Evolutionary conservation across 108 stramenopile genomes (phyloP), one percentile per base, ranked within the genome.

Genomic region (Nitzschia palea): DNA sequence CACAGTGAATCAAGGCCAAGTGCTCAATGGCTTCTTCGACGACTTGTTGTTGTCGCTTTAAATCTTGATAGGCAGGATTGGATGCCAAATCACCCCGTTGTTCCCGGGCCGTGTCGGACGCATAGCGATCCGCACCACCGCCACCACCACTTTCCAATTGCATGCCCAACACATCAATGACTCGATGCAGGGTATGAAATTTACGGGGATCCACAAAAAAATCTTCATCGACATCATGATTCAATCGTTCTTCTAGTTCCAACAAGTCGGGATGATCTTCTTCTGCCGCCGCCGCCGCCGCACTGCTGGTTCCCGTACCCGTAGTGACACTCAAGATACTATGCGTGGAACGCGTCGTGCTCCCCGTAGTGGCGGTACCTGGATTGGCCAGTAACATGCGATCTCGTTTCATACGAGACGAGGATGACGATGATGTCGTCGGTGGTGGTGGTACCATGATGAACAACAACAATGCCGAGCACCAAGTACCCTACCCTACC

Each of bases 1-100:
- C 87, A 65, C 87, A 87, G 57, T 93, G 89, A 44, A 70, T 71
- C 18, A 93, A 71, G 1, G 86, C 86, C 87, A 90, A 75, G 50
- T 90, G 85, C 57, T 93, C 92, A 65, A 93, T 90, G 52, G 89
- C 87, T 62, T 82, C 86, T 74, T 93, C 92, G 0, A 90, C 89
- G 9, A 86, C 51, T 22, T 61, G 27, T 27, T 86, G 82, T 54
- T 93, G 92, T 8, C 63, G 59, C 45, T 79, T 76, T 8, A 90
- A 42, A 22, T 62, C 54, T 3, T 57, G 36, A 59, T 93, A 90
- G 37, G 83, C 82, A 0, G 83, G 83, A 40, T 87, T 86, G 18
- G 78, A 65, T 36, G 68, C 36, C 52, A 58, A 55, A 36, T 43
- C 57, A 17, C 17, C 10, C 22, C 25, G 33, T 29, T 67, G 32